A percentile compares a stretch with the other conserved stretches of the same genome.
phyloP scores from a whole-genome alignment of 1,284 basidiomycete species.

The Moesziomyces aphidis region DNA sequence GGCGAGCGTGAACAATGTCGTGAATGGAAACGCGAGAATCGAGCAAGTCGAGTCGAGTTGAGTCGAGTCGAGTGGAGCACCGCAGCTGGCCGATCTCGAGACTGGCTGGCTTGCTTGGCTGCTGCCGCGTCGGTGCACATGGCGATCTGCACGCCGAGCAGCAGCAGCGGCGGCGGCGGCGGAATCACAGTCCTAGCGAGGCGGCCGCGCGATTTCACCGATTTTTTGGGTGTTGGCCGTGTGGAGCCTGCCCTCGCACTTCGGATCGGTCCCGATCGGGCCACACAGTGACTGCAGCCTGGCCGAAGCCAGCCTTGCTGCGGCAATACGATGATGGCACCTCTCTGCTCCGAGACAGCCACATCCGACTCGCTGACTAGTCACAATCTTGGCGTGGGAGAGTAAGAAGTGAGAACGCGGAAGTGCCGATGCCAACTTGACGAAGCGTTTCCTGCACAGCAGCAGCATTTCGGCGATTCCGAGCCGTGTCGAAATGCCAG shows the following conservation, averaged over 20 bases:
- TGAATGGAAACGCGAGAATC: no score
- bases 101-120: no score
- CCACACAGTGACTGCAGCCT: no score
- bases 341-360: no score
- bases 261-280: no score
- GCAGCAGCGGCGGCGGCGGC: not conserved
- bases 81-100: not conserved
- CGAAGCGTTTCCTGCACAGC: not conserved
- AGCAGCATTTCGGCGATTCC: not conserved
- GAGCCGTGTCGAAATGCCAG: no score
- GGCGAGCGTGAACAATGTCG: no score
- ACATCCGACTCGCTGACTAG: not conserved
- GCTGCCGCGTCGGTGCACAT: conserved; percentile 1
- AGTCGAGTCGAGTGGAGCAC: no score
- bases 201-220: not conserved
- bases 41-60: no score
- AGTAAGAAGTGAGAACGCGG: not conserved
- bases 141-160: conserved; percentile 17
- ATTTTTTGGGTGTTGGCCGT: not conserved
- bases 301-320: no score
- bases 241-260: not conserved
- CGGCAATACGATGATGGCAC: no score
- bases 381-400: not conserved
- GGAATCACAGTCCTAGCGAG: not conserved
- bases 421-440: not conserved